These are phyloP conservation scores for Entomophthora muscae DNA, from an alignment of 371 early-diverging fungal genomes.

Conservation along the genomic window DNA sequence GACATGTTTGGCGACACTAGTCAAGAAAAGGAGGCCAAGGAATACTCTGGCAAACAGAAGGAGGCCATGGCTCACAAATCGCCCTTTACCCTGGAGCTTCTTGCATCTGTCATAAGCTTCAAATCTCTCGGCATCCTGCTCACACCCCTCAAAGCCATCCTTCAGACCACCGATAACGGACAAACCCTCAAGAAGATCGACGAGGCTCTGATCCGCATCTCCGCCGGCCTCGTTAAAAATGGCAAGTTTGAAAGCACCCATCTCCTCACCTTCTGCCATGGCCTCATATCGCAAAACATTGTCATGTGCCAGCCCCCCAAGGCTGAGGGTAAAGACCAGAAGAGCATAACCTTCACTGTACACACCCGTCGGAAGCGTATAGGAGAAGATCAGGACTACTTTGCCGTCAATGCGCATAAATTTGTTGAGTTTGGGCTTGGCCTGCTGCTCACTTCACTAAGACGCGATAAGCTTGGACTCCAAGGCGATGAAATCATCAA, in stretches of 20 bases:
- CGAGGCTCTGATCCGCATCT: slow-evolving; percentile 50
- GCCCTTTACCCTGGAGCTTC: slow-evolving; percentile 62
- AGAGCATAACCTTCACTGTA: slow-evolving; percentile 44
- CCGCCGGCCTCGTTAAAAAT: slow-evolving; percentile 62
- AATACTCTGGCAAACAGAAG: slow-evolving; percentile 68
- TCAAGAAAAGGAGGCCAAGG: slow-evolving; percentile 77
- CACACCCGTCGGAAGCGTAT: slow-evolving; percentile 36
- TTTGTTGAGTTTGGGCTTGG: slow-evolving; percentile 86
- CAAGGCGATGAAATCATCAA: slow-evolving; percentile 24
- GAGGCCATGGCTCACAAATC: slow-evolving; percentile 71
- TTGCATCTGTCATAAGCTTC: slow-evolving; percentile 44
- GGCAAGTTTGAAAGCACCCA: slow-evolving; percentile 38
- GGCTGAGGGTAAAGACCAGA: slow-evolving; percentile 21
- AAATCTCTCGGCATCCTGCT: slow-evolving; percentile 44
- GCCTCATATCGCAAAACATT: slow-evolving; percentile 64
- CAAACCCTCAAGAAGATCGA: slow-evolving; percentile 58
- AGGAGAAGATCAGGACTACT: slow-evolving; percentile 26
- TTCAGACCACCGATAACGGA: slow-evolving; percentile 61
- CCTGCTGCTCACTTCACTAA: slow-evolving; percentile 44
- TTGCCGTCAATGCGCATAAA: slow-evolving; percentile 59
- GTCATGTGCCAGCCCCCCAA: slow-evolving; percentile 19
- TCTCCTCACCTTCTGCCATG: slow-evolving; percentile 60
- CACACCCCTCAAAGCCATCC: slow-evolving; percentile 68
- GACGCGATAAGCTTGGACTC: slow-evolving; percentile 40
- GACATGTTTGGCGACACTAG: slow-evolving; percentile 85